A percentile compares a stretch with the other conserved stretches of the same genome.
Evolutionary conservation across 257 asterid species (phyloP).

Genomic region (Solanum corneliomulleri): DNA sequence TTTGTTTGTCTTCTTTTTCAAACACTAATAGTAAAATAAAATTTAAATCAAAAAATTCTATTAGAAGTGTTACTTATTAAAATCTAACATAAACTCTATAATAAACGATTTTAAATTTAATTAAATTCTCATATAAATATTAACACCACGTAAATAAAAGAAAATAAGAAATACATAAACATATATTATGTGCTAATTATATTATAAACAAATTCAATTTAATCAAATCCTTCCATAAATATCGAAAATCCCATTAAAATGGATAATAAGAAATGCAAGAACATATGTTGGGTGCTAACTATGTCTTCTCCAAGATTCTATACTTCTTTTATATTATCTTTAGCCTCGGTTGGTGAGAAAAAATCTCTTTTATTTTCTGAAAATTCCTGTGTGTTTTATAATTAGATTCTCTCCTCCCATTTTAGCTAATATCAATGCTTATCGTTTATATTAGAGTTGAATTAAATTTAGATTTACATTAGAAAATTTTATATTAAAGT

Average conservation of each 20-base stretch:
- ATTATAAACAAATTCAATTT: rapidly evolving
- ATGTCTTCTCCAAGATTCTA: neutral
- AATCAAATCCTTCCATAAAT: neutral
- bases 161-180: rapidly evolving
- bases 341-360: neutral
- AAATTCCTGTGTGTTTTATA: neutral
- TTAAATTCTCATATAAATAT: too few species aligned
- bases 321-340: neutral
- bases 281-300: neutral
- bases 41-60: too few species aligned
- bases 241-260: rapidly evolving
- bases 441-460: too few species aligned
- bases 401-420: neutral
- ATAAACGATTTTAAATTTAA: rapidly evolving
- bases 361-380: neutral
- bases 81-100: too few species aligned
- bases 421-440: too few species aligned
- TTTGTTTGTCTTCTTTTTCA: neutral
- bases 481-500: too few species aligned
- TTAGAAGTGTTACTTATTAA: too few species aligned
- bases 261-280: neutral
- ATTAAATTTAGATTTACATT: too few species aligned
- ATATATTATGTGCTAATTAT: too few species aligned
- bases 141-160: too few species aligned
- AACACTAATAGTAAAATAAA: neutral